Evolutionary conservation across 495 filamentous ascomycete genomes (phyloP).

Genomic region (Aspergillus heteromorphus): DNA sequence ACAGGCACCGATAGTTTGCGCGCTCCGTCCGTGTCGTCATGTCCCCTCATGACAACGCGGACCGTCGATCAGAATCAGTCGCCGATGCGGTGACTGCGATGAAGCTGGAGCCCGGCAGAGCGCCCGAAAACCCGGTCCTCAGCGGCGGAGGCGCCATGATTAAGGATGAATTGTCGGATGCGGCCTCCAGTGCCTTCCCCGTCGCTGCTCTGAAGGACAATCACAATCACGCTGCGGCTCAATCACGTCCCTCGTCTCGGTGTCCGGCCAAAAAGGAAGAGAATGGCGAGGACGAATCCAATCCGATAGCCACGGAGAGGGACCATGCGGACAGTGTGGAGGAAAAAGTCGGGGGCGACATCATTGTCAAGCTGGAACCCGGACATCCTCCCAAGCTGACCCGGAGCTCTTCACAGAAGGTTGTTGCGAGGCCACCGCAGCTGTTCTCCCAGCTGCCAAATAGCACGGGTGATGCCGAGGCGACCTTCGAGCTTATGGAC

Average conservation of each 20-base stretch:
- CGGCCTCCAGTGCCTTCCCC: conserved; percentile 6
- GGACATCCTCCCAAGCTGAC: conserved; percentile 67
- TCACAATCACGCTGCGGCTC: conserved; percentile 5
- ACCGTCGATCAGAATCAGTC: conserved; percentile 35
- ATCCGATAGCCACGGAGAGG: neutral
- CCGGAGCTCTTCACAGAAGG: conserved; percentile 69
- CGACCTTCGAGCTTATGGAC: conserved; percentile 73
- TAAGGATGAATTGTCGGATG: conserved; percentile 12
- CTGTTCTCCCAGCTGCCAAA: conserved; percentile 68
- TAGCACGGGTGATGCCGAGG: conserved; percentile 67
- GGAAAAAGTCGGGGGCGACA: conserved; percentile 52
- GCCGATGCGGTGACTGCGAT: conserved; percentile 33
- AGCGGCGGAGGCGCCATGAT: conserved; percentile 19
- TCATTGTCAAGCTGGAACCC: conserved; percentile 59
- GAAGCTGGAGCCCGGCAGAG: conserved; percentile 29
- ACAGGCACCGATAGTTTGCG: conserved; percentile 16
- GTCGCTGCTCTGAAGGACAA: conserved; percentile 3
- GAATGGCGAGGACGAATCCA: conserved; percentile 1
- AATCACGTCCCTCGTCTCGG: conserved; percentile 19
- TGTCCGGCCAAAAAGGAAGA: conserved; percentile 19
- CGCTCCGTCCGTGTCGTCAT: conserved; percentile 42
- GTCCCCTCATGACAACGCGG: conserved; percentile 43
- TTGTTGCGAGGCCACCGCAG: conserved; percentile 50
- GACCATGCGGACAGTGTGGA: conserved; percentile 9
- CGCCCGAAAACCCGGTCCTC: conserved; percentile 12